Percentiles rank a stretch among this genome's conserved stretches.
phyloP scores from a whole-genome alignment of 495 filamentous ascomycete genomes.

The Cenococcum geophilum region DNA sequence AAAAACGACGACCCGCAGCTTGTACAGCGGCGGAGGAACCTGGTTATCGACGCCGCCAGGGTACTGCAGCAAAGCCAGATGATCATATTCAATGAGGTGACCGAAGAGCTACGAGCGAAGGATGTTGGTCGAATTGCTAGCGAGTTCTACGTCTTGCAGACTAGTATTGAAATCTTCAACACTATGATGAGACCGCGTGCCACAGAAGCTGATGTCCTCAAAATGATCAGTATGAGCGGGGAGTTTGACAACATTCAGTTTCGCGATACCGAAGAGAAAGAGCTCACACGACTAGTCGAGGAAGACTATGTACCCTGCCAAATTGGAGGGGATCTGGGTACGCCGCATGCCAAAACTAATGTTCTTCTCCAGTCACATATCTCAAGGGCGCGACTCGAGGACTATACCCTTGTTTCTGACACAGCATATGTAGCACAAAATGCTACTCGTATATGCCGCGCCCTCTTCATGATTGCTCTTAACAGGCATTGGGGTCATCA shows the following conservation, averaged over 20 bases:
- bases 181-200: slow-evolving; percentile 74
- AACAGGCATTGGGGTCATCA: slow-evolving; percentile 93
- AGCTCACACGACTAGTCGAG: slow-evolving; percentile 61
- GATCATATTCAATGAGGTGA: slow-evolving; percentile 95
- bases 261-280: slow-evolving; percentile 76
- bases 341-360: slow-evolving; percentile 86
- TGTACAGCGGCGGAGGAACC: slow-evolving; percentile 69
- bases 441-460: slow-evolving; percentile 85
- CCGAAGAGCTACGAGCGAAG: slow-evolving; percentile 84
- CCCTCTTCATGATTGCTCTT: slow-evolving; percentile 94
- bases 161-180: slow-evolving; percentile 93
- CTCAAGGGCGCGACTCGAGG: slow-evolving; percentile 77
- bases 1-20: slow-evolving; percentile 77
- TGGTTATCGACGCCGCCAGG: slow-evolving; percentile 80
- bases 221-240: slow-evolving; percentile 92
- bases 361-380: slow-evolving; percentile 93
- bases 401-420: slow-evolving; percentile 89
- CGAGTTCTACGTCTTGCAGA: slow-evolving; percentile 90
- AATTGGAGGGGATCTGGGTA: slow-evolving; percentile 66
- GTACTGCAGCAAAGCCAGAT: slow-evolving; percentile 88
- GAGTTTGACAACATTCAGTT: slow-evolving; percentile 97
- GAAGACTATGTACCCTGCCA: slow-evolving; percentile 59
- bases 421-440: slow-evolving; percentile 94
- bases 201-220: slow-evolving; percentile 81
- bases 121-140: slow-evolving; percentile 95